A percentile compares a stretch with the other conserved stretches of the same genome.
phyloP scores from a whole-genome alignment of 1,284 basidiomycete genomes.

The Pterula multifida region DNA sequence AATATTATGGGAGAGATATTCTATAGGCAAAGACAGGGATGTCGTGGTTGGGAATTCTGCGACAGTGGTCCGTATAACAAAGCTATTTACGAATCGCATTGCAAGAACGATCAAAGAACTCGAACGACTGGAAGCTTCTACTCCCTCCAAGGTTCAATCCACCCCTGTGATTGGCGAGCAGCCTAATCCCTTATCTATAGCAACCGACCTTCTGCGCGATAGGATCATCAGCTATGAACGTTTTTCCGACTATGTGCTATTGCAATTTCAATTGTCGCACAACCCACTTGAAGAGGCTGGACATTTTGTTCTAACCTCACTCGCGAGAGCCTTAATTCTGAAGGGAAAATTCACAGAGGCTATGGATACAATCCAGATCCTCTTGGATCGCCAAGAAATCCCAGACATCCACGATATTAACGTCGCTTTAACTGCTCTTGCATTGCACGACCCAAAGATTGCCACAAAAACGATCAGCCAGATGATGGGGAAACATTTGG shows the following conservation, averaged over 20 bases:
- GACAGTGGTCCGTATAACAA: constrained; percentile 43
- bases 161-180: background rate
- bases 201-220: constrained; percentile 7
- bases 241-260: constrained; percentile 36
- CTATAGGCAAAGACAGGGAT: constrained; percentile 26
- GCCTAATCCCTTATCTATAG: background rate
- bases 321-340: constrained; percentile 50
- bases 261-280: constrained; percentile 28
- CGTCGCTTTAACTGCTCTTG: constrained; percentile 42
- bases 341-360: constrained; percentile 36
- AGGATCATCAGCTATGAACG: constrained; percentile 19
- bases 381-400: constrained; percentile 34
- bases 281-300: constrained; percentile 32
- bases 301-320: constrained; percentile 42
- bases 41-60: constrained; percentile 31
- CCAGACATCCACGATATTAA: constrained; percentile 55
- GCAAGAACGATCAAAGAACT: constrained; percentile 11
- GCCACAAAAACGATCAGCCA: constrained; percentile 34
- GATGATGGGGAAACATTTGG: constrained; percentile 35
- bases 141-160: background rate
- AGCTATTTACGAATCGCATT: constrained; percentile 30
- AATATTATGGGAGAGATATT: constrained; percentile 43
- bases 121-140: background rate
- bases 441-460: constrained; percentile 30
- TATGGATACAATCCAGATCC: constrained; percentile 31